Evolutionary conservation across 768 basidiomycete species (phyloP), one percentile per base, ranked within the genome.

Genomic region (Mycena vulgaris): DNA sequence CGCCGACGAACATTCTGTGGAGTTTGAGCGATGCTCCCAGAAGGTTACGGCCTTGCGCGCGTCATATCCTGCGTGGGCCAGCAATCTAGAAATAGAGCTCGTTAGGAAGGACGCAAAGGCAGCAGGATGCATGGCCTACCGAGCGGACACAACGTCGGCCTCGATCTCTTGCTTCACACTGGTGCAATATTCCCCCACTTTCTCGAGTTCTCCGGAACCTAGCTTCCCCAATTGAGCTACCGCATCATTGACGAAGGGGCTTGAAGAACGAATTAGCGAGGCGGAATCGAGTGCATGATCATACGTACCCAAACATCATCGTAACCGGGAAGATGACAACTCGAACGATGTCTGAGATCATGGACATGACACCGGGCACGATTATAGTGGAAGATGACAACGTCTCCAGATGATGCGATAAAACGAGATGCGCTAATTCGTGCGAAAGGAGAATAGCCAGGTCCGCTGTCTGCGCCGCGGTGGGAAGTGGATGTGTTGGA

Each of bases 221-320:
- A 93, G 87, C 77, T 91, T 92, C 28, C 95, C 92, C 61, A 96
- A 75, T 59, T 93, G 90, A 0, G 92, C 95, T 28, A 99, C 88
- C 3, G 95, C 96, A 75, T 99, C 97, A 76, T 97, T 97, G 67
- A 98, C 90, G 78, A 98, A 98, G 1, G 97, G 97, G 0, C 72
- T 73, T 17, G 1, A 19, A 31, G 30, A 19, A 31, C 27, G 35
- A 56, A 40, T 39, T 0, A 48, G 58, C n/a, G 35, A 63, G 37
- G 35, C 6, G 23, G 17, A 27, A 33, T 33, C 21, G 23, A 61
- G 40, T 10, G 39, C 47, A 27, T 19, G 8, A 25, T 23, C 6
- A 39, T 27, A 69, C 72, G 23, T 33, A 73, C 72, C 97, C 97
- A 64, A 98, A 90, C 11, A 96, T 76, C 92, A 94, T 95, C 5